Conservation (phyloP, 768 basidiomycete genomes). For the Termitomyces sp. region DNA sequence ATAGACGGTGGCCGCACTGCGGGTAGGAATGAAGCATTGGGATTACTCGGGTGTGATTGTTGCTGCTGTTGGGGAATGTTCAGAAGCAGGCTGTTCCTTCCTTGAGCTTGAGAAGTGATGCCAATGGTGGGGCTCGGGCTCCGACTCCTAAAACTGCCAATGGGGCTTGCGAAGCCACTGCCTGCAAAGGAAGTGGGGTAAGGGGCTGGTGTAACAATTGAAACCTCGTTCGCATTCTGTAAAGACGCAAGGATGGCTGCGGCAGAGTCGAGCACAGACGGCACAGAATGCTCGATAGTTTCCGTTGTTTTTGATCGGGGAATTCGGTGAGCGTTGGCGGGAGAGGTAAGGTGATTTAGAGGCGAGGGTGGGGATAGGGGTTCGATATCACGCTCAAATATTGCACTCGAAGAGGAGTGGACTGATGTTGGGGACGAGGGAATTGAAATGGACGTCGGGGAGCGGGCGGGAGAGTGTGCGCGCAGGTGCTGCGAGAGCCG, state of each 20-base stretch:
- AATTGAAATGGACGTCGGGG: slow-evolving; percentile 76
- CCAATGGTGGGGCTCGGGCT: slow-evolving; percentile 57
- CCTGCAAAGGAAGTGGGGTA: slow-evolving; percentile 15
- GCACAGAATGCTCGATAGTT: slow-evolving; percentile 72
- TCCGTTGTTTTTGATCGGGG: slow-evolving; percentile 70
- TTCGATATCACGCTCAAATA: slow-evolving; percentile 91
- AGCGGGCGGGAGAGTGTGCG: slow-evolving; percentile 28
- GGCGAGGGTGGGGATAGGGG: slow-evolving; percentile 35
- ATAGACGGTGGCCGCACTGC: slow-evolving; percentile 10
- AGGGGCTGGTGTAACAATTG: slow-evolving; percentile 52
- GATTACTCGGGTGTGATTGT: background rate
- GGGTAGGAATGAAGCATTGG: background rate
- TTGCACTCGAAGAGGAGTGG: slow-evolving; percentile 81
- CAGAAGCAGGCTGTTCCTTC: slow-evolving; percentile 40
- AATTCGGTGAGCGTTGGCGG: slow-evolving; percentile 64
- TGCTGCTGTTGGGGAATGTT: slow-evolving; percentile 47
- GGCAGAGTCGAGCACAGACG: slow-evolving; percentile 81
- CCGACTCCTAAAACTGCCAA: slow-evolving; percentile 61
- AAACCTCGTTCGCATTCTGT: slow-evolving; percentile 43
- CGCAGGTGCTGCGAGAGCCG: slow-evolving; percentile 39
- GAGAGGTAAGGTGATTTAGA: slow-evolving; percentile 16
- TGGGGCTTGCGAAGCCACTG: slow-evolving; percentile 64
- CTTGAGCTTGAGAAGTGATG: slow-evolving; percentile 16
- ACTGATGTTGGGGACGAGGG: slow-evolving; percentile 78
- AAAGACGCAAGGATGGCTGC: slow-evolving; percentile 59